These are phyloP conservation scores for Heracleum sosnowskyi DNA, from an alignment of 129 eudicot genomes.

Conservation along the genomic window DNA sequence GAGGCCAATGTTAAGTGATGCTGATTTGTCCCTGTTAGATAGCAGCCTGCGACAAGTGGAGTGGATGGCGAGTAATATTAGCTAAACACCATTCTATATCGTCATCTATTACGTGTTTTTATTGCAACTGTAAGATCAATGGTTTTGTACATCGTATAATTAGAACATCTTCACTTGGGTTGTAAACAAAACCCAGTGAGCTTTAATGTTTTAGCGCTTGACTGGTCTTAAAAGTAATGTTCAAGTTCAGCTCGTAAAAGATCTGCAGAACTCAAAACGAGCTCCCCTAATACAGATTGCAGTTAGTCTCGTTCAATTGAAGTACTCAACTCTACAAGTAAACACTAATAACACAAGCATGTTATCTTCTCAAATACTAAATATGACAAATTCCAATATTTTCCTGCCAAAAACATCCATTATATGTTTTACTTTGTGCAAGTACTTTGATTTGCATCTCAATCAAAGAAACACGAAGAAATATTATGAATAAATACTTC, in stretches of 20 bases:
- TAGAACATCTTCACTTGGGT: background rate
- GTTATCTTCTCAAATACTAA: too few species aligned
- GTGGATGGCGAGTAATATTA: conserved; percentile 30
- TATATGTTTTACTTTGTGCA: too few species aligned
- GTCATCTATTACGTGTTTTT: background rate
- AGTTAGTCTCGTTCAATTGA: too few species aligned
- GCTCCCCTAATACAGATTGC: background rate
- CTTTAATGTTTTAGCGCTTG: background rate
- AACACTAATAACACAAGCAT: too few species aligned
- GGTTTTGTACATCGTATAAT: background rate
- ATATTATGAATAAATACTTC: too few species aligned
- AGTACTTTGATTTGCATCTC: too few species aligned
- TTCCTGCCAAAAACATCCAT: too few species aligned
- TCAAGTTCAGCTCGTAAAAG: background rate
- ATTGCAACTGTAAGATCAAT: background rate
- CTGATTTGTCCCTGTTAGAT: conserved; percentile 17
- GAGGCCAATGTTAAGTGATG: conserved; percentile 30
- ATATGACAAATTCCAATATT: too few species aligned
- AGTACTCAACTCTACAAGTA: too few species aligned
- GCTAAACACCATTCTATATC: background rate
- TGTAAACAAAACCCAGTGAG: background rate
- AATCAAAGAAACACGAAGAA: too few species aligned
- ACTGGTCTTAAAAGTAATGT: background rate
- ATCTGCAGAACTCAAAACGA: background rate
- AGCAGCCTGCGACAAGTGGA: conserved; percentile 23